These are phyloP conservation scores for Cercophora newfieldiana DNA, from an alignment of 495 filamentous ascomycete species.

Conservation along the genomic window DNA sequence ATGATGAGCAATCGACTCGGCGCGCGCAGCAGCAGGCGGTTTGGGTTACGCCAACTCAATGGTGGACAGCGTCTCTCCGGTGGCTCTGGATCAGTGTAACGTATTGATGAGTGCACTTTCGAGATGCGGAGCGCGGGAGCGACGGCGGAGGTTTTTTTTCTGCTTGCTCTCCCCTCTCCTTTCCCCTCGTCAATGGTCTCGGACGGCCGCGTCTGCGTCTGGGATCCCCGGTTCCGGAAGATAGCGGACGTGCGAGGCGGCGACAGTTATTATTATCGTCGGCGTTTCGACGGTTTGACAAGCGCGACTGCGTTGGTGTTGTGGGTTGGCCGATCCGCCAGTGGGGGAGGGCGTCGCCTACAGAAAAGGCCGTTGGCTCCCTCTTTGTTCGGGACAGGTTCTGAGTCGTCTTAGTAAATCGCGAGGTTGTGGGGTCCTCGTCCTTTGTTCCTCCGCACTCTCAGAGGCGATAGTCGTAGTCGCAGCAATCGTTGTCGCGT, in stretches of 20 bases:
- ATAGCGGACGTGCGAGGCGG: not conserved
- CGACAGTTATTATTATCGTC: not conserved
- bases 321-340: not conserved
- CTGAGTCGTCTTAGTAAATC: not conserved
- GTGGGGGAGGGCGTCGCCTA: not conserved
- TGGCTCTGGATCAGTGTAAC: constrained; percentile 38
- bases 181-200: constrained; percentile 13
- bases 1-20: constrained; percentile 26
- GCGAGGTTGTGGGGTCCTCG: not conserved
- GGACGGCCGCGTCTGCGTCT: constrained; percentile 8
- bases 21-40: constrained; percentile 24
- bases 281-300: not conserved
- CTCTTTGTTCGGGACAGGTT: not conserved
- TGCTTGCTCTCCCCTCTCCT: constrained; percentile 5
- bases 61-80: constrained; percentile 21
- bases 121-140: constrained; percentile 13
- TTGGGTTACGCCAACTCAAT: constrained; percentile 32
- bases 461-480: constrained; percentile 7
- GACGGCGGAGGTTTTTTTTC: constrained; percentile 16
- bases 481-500: constrained; percentile 5
- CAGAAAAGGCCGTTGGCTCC: constrained; percentile 6
- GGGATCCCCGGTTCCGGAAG: not conserved
- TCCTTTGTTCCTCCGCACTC: not conserved
- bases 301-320: constrained; percentile 6
- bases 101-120: constrained; percentile 21